Conservation (phyloP, 129 eudicot species). For the Sambucus nigra region DNA sequence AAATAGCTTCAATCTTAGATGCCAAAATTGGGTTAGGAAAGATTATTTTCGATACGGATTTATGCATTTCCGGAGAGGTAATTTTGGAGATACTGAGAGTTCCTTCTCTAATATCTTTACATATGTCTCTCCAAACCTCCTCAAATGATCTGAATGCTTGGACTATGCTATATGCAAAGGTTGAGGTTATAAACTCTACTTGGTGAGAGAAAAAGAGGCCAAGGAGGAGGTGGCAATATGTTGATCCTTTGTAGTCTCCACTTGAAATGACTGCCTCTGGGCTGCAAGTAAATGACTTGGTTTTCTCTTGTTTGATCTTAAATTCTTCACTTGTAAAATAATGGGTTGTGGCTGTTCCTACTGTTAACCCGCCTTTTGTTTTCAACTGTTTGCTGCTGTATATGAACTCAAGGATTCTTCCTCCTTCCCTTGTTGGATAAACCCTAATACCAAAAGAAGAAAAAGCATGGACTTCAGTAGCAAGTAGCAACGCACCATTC, state of each 20-base stretch:
- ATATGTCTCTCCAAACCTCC: constrained; percentile 48
- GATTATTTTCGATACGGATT: constrained; percentile 28
- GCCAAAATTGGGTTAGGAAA: constrained; percentile 41
- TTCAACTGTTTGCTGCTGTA: constrained; percentile 68
- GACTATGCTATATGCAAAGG: constrained; percentile 59
- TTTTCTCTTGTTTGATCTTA: constrained; percentile 40
- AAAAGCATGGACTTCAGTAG: too few species aligned
- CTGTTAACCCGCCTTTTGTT: constrained; percentile 66
- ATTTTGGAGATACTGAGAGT: constrained; percentile 34
- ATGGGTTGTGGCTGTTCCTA: constrained; percentile 85
- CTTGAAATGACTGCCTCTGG: constrained; percentile 63
- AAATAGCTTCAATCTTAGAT: constrained; percentile 17
- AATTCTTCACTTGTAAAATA: constrained; percentile 58
- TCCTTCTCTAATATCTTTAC: constrained; percentile 56
- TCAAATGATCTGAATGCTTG: constrained; percentile 63
- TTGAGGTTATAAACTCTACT: constrained; percentile 66
- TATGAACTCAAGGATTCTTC: constrained; percentile 63
- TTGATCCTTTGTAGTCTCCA: constrained; percentile 67
- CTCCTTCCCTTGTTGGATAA: constrained; percentile 71
- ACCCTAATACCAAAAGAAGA: constrained; percentile 36
- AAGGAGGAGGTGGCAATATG: constrained; percentile 84
- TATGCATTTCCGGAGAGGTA: constrained; percentile 26
- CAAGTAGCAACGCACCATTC: too few species aligned
- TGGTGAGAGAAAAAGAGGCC: constrained; percentile 46
- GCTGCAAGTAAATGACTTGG: constrained; percentile 63